Evolutionary conservation across 1,139 yeast genomes (phyloP), one percentile per base, ranked within the genome.

Genomic region (Blastobotrys aristatus): DNA sequence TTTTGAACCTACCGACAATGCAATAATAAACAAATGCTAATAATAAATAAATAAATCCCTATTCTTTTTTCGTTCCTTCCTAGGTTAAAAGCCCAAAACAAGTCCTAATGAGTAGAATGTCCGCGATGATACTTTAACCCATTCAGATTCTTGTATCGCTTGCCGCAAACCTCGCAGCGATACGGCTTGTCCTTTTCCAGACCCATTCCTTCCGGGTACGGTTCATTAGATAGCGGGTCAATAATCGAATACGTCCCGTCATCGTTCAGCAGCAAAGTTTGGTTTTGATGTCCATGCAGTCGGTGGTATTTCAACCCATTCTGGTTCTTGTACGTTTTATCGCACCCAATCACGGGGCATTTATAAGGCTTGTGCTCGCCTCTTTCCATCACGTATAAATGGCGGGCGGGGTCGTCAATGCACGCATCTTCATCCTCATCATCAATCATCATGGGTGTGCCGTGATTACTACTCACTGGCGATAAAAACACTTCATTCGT

Each of bases 311-410:
- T 92, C 62, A 92, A 75, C 13, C 99, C 99, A 64, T 92, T 92
- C 69, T 92, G 98, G 67, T 92, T 92, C 72, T 92, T 92, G 69
- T 92, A 92, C 32, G 94, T 90, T 73, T 92, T 92, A 60, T 90
- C 97, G 69, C 99, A 92, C 5, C 98, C 98, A 62, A 89, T 86
- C 36, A 92, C 98, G 0, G 97, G 98, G 70, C 99, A 92, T 66
- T 85, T 89, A 72, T 85, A 92, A 20, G 99, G 98, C 66, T 92
- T 84, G 64, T 88, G 88, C 59, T 89, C 96, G 52, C 86, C 92
- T 55, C 84, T 84, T 66, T 90, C 97, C 75, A 87, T 82, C 39
- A 89, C 96, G 63, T 90, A 90, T 51, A 92, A 70, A 61, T 90
- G 94, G 55, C 97, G 79, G 1, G 97, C 96, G 0, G 97, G 98